A percentile compares a stretch with the other conserved stretches of the same genome.
Conservation (phyloP, 352 stramenopile species). For the Pythium diclinum region DNA sequence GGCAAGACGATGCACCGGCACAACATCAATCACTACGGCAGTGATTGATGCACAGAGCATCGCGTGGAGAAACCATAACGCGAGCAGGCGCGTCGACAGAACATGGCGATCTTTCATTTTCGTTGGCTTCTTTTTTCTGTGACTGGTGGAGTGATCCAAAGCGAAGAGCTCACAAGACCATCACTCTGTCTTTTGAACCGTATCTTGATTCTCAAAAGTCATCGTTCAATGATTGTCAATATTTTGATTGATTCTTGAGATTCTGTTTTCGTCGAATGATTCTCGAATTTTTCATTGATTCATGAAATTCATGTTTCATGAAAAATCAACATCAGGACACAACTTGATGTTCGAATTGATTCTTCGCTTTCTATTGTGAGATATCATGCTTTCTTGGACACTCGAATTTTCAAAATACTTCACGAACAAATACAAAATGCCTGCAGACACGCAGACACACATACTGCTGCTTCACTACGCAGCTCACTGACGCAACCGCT, state of each 20-base stretch:
- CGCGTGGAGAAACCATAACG: background rate
- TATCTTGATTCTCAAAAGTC: too few relatives aligned
- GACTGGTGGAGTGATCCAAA: background rate
- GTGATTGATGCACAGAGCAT: background rate
- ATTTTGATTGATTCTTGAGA: background rate
- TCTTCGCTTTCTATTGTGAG: background rate
- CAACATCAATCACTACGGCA: constrained; percentile 1
- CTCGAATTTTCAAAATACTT: too few relatives aligned
- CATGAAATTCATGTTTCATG: too few relatives aligned
- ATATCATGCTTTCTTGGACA: too few relatives aligned
- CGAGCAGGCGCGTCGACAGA: background rate
- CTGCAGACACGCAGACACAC: background rate
- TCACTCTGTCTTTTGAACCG: too few relatives aligned
- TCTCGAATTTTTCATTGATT: background rate
- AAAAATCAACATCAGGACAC: too few relatives aligned
- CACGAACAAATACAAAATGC: background rate
- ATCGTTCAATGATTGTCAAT: too few relatives aligned
- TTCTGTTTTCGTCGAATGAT: too few relatives aligned
- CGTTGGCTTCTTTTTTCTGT: background rate
- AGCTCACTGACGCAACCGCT: background rate
- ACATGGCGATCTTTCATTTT: background rate
- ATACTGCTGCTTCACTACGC: too few relatives aligned
- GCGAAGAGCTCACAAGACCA: background rate
- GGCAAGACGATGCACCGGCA: constrained; percentile 8
- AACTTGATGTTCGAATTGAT: background rate